phyloP scores from a whole-genome alignment of 2,329 filamentous ascomycete genomes.

The Calonectria leucothoes region DNA sequence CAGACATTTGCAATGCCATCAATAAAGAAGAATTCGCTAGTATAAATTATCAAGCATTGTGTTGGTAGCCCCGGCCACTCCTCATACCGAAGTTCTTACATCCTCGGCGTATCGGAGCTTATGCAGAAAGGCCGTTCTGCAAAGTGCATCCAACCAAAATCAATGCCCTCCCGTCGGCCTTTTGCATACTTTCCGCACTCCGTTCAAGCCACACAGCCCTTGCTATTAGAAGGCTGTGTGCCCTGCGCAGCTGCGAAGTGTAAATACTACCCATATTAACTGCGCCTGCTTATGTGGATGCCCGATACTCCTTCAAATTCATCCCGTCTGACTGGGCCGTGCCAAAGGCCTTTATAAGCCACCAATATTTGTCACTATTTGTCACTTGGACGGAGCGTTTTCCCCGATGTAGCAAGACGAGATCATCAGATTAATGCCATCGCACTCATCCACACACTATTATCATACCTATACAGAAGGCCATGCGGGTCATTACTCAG shows the following conservation, averaged over 20 bases:
- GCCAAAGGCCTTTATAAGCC: neutral
- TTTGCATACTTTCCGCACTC: neutral
- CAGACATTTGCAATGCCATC: neutral
- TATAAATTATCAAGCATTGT: too few relatives aligned
- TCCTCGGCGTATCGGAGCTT: neutral
- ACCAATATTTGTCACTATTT: neutral
- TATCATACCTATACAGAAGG: neutral
- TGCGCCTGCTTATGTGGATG: neutral
- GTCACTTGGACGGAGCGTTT: neutral
- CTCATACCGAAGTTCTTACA: neutral
- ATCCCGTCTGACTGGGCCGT: too few relatives aligned
- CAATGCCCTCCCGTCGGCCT: neutral
- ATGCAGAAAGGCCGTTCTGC: neutral
- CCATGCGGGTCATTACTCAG: neutral
- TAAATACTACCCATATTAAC: neutral
- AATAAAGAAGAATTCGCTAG: neutral
- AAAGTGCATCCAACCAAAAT: neutral
- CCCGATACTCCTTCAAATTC: neutral
- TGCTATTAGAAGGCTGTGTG: neutral
- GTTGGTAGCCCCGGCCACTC: too few relatives aligned
- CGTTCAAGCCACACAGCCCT: neutral
- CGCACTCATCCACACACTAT: neutral
- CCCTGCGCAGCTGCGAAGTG: neutral
- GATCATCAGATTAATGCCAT: neutral
- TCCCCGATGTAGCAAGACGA: neutral